Percentiles rank a stretch among this genome's conserved stretches.
phyloP scores from a whole-genome alignment of 306 rosid species.

The Aeschynomene evenia region DNA sequence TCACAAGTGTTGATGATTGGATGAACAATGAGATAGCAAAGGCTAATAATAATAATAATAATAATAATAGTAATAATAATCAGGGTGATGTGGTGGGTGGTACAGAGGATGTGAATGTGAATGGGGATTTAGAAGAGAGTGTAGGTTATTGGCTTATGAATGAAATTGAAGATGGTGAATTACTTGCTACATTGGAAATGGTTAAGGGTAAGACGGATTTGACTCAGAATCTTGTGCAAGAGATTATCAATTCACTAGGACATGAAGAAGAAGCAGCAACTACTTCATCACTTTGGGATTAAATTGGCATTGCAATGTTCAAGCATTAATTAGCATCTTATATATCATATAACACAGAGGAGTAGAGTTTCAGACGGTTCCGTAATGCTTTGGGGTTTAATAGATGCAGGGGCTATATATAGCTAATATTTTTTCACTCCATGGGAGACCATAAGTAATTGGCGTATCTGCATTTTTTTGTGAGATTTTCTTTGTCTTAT shows the following conservation, averaged over 20 bases:
- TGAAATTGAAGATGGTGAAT: neutral
- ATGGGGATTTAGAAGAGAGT: too few relatives aligned
- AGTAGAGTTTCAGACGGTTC: too few relatives aligned
- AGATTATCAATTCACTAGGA: neutral
- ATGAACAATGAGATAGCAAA: slow-evolving; percentile 34
- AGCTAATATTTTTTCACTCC: neutral
- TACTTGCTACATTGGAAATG: neutral
- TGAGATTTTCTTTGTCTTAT: neutral
- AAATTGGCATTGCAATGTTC: neutral
- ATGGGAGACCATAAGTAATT: too few relatives aligned
- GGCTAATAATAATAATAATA: neutral
- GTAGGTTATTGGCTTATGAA: neutral
- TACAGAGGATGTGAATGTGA: neutral
- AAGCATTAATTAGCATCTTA: neutral
- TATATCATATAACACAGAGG: neutral
- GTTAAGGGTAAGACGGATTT: neutral
- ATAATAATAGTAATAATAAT: too few relatives aligned
- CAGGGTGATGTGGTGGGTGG: neutral
- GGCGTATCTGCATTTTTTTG: too few relatives aligned
- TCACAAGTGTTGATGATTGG: slow-evolving; percentile 43
- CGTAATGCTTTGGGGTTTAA: too few relatives aligned
- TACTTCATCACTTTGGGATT: neutral
- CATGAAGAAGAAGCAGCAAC: neutral
- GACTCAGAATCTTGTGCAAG: neutral
- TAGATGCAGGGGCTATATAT: neutral